These are phyloP conservation scores for Umbilicus rupestris DNA, from an alignment of 164 flowering plant species.

Conservation along the genomic window DNA sequence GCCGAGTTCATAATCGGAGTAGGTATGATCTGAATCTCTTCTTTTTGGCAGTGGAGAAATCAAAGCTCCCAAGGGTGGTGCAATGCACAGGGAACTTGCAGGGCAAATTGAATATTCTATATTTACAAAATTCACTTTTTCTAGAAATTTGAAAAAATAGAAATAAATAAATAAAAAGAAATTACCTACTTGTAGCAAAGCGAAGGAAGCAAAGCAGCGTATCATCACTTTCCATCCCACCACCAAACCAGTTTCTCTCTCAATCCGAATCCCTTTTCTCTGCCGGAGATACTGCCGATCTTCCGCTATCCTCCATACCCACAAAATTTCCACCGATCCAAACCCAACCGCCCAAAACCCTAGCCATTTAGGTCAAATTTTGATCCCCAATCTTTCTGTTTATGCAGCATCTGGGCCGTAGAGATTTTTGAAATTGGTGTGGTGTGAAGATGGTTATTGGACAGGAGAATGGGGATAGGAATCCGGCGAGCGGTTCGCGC, in stretches of 20 bases:
- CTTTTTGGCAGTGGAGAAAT: no score
- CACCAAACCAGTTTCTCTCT: not conserved
- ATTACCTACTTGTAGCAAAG: not conserved
- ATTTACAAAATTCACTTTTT: not conserved
- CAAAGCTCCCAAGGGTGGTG: no score
- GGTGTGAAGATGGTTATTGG: not conserved
- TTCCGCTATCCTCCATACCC: not conserved
- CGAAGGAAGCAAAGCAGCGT: not conserved
- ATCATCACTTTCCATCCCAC: constrained; percentile 9
- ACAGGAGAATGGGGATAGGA: constrained; percentile 36
- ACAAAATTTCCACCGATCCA: not conserved
- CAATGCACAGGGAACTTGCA: no score
- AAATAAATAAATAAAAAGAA: not conserved
- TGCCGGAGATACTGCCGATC: no score
- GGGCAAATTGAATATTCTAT: not conserved
- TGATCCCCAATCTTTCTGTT: not conserved
- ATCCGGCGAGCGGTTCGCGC: constrained; percentile 24
- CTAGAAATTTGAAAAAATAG: constrained; percentile 4
- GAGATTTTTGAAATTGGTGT: not conserved
- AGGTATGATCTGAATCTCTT: no score
- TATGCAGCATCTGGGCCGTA: not conserved
- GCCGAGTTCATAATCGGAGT: no score
- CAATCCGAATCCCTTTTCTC: not conserved
- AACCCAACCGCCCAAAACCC: not conserved
- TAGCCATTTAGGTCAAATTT: not conserved